Percentiles rank a stretch among this genome's conserved stretches.
Evolutionary conservation across 768 basidiomycete genomes (phyloP).

Genomic region (Mycena galericulata): DNA sequence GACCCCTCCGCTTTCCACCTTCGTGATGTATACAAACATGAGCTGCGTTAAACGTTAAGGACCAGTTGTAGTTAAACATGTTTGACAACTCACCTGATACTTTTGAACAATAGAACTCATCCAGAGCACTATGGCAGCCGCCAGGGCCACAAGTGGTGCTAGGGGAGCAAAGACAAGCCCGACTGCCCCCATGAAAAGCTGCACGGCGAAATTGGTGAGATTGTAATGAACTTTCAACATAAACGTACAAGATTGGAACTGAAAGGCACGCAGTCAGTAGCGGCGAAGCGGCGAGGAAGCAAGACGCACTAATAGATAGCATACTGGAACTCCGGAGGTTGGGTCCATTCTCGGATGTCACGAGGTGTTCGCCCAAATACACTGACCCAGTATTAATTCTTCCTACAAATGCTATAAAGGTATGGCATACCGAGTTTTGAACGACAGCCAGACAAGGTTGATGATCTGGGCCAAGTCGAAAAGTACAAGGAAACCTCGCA

Average conservation of each 20-base stretch:
- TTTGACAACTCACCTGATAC: slow-evolving; percentile 61
- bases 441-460: slow-evolving; percentile 87
- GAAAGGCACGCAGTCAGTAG: slow-evolving; percentile 24
- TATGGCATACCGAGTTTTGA: slow-evolving; percentile 80
- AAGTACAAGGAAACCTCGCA: slow-evolving; percentile 93
- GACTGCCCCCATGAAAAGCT: slow-evolving; percentile 94
- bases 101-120: slow-evolving; percentile 90
- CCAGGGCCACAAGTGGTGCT: slow-evolving; percentile 89
- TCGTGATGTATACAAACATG: slow-evolving; percentile 92
- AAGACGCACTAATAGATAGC: slow-evolving; percentile 81
- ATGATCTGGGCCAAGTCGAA: slow-evolving; percentile 97
- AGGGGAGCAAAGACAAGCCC: slow-evolving; percentile 94
- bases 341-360: slow-evolving; percentile 90
- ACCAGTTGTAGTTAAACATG: background rate
- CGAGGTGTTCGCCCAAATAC: slow-evolving; percentile 90
- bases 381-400: slow-evolving; percentile 48
- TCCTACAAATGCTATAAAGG: background rate
- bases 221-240: slow-evolving; percentile 33
- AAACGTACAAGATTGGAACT: slow-evolving; percentile 69
- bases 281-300: slow-evolving; percentile 16
- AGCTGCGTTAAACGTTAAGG: too few relatives aligned
- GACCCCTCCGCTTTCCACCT: slow-evolving; percentile 94
- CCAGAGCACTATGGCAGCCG: slow-evolving; percentile 90
- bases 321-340: slow-evolving; percentile 91
- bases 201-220: background rate